Conservation (phyloP, 495 filamentous ascomycete genomes). For the Aspergillus avenaceus region DNA sequence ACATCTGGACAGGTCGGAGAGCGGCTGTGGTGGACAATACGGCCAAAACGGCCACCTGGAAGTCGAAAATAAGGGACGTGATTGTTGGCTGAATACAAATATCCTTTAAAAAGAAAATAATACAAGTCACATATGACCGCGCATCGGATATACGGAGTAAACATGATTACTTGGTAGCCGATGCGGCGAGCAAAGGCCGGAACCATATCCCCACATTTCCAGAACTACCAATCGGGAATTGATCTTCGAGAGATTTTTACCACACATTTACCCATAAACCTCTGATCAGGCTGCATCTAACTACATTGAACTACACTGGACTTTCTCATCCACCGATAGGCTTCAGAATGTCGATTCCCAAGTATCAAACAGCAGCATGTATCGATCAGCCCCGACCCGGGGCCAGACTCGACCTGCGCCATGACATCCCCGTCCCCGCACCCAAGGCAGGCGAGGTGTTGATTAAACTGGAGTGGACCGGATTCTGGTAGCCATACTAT, state of each 20-base stretch:
- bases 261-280: no score
- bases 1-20: slow-evolving; percentile 56
- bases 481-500: slow-evolving; percentile 8
- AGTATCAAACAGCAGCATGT: background rate
- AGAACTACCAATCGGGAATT: no score
- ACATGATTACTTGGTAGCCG: no score
- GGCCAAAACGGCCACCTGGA: slow-evolving; percentile 11
- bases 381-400: slow-evolving; percentile 5
- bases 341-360: background rate
- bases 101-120: background rate
- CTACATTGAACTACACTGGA: no score
- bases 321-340: no score
- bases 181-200: no score
- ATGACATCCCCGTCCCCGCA: slow-evolving; percentile 6
- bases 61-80: slow-evolving; percentile 14
- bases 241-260: no score
- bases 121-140: background rate
- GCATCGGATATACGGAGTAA: no score
- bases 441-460: slow-evolving; percentile 12
- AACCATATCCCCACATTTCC: background rate
- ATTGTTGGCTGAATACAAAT: slow-evolving; percentile 19
- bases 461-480: slow-evolving; percentile 13
- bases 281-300: no score
- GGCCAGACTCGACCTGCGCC: slow-evolving; percentile 4
- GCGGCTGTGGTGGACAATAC: slow-evolving; percentile 19